A percentile compares a stretch with the other conserved stretches of the same genome.
Evolutionary conservation across 257 asterid genomes (phyloP).

Genomic region (Capsicum rhomboideum): DNA sequence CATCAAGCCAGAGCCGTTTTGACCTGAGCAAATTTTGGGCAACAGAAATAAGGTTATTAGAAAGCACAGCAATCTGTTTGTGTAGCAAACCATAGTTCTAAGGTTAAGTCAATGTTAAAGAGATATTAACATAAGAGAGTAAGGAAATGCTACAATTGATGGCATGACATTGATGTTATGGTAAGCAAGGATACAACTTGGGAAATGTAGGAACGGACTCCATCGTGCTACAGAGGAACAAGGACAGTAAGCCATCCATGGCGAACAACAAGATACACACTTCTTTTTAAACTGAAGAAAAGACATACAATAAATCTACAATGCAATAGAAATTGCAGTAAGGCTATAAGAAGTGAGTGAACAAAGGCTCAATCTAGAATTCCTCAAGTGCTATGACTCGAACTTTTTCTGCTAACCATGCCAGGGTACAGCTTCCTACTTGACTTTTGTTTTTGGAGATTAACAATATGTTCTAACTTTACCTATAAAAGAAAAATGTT

Average conservation of each 20-base stretch:
- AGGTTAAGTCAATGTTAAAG: not conserved
- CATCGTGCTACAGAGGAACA: not conserved
- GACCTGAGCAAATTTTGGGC: slow-evolving; percentile 44
- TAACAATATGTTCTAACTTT: not conserved
- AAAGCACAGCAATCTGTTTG: not conserved
- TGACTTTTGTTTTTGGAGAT: not conserved
- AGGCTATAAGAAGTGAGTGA: not conserved
- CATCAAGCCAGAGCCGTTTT: slow-evolving; percentile 88
- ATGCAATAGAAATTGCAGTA: not conserved
- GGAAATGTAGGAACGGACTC: not conserved
- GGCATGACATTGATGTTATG: not conserved
- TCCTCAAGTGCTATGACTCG: not conserved
- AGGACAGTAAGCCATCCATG: not conserved
- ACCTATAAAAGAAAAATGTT: not conserved
- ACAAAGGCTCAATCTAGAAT: not conserved
- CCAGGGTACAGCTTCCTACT: not conserved
- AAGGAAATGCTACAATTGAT: not conserved
- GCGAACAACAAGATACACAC: too few relatives aligned
- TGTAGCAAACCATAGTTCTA: not conserved
- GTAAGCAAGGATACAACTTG: not conserved
- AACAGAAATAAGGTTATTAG: not conserved
- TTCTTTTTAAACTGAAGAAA: too few relatives aligned
- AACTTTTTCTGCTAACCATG: not conserved
- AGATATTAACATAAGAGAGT: not conserved
- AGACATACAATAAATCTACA: not conserved